A percentile compares a stretch with the other conserved stretches of the same genome.
Conservation (phyloP, 2,329 filamentous ascomycete genomes). For the Talaromyces marneffei region DNA sequence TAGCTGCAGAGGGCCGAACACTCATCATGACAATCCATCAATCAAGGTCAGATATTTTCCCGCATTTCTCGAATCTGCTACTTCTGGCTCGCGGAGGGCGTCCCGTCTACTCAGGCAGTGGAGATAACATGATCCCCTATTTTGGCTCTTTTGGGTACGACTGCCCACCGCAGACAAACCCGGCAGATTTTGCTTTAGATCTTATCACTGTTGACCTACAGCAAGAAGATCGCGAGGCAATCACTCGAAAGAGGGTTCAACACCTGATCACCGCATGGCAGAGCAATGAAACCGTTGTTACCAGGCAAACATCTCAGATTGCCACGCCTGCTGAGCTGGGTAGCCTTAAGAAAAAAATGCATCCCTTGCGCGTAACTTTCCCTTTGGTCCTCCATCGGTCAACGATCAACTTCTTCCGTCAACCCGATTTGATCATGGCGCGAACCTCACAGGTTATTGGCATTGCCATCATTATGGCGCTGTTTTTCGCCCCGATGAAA, state of each 20-base stretch:
- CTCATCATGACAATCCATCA: conserved; percentile 74
- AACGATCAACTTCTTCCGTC: conserved; percentile 62
- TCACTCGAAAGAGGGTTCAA: conserved; percentile 58
- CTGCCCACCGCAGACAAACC: conserved; percentile 66
- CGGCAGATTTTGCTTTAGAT: conserved; percentile 71
- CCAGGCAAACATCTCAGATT: conserved; percentile 39
- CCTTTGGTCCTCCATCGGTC: conserved; percentile 64
- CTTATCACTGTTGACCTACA: conserved; percentile 72
- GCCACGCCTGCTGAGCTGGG: conserved; percentile 68
- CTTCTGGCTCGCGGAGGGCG: conserved; percentile 65
- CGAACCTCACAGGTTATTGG: conserved; percentile 63
- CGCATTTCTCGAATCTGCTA: conserved; percentile 64
- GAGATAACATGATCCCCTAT: conserved; percentile 59
- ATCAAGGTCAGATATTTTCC: conserved; percentile 66
- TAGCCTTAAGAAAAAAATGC: conserved; percentile 57
- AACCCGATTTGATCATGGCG: conserved; percentile 59
- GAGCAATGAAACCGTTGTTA: conserved; percentile 17
- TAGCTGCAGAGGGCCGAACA: conserved; percentile 68
- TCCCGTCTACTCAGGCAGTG: conserved; percentile 61
- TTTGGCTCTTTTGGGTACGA: conserved; percentile 56
- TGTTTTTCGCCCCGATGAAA: conserved; percentile 67
- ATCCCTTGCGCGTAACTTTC: conserved; percentile 58
- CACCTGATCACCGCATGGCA: conserved; percentile 57
- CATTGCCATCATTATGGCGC: conserved; percentile 55
- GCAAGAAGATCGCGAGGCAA: conserved; percentile 55